Base-by-base conservation (phyloP, 202 grass and related monocot species). In the Hordeum pubiflorum region DNA sequence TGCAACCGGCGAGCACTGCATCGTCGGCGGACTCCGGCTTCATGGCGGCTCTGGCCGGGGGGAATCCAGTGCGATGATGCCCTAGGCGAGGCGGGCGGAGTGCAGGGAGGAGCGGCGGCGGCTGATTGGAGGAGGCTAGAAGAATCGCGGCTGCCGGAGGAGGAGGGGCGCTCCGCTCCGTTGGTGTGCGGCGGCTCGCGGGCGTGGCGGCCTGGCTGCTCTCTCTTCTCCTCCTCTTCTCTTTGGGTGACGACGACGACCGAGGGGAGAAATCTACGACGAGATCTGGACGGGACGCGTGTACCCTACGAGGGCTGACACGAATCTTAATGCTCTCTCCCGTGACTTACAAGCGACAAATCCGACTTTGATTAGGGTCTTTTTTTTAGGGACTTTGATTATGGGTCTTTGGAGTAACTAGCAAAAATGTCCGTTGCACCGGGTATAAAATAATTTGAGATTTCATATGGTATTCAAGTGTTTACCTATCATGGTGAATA, bases 1-100 rank as follows among this genome's bases (percentile, higher is more conserved):
- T 88, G 86, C 76, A 88, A 69, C 50, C 70, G 54, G 52, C 62
- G 76, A 88, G 44, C 44, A 20, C 54, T 7, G 76, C 33, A 3
- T 80, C 86, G 62, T 75, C 81, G 22, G 81, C 39, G 15, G 76
- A 2, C 43, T 55, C 43, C 70, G 76, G 63, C 54, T 78, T 57
- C 86, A 88, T 84, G 86, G 32, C 72, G 72, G 29, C 5, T 72
- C 17, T 63, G 80, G 32, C 17, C 32, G 57, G 26, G 32, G 46
- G 46, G 2, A 33, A 68, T 52, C 63, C 44, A 72, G 8, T 18
- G 40, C 41, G 69, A 50, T 29, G 69, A n/a, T 10, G 24, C 14
- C 69, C 43, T 11, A 3, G 24, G 69, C 3, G 15, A n/a, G 43
- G 44, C 31, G 9, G 26, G 69, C 26, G 9, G 44, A 29, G 26